Base-by-base conservation (phyloP, 768 basidiomycete genomes). In the Holtermannia corniformis region DNA sequence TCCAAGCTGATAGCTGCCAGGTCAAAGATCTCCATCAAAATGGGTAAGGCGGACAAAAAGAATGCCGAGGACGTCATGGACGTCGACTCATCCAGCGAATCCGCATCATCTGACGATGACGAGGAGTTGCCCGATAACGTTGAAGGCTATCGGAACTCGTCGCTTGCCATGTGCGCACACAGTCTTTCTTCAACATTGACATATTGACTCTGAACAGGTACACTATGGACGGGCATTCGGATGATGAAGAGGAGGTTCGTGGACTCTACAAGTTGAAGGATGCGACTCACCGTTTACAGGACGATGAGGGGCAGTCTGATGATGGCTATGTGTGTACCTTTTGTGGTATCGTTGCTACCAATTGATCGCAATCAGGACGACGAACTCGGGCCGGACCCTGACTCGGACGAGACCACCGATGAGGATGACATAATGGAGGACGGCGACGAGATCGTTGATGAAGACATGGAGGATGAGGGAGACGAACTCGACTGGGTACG, bases 1-100 rank as follows among this genome's bases (percentile, higher is more conserved):
- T 46, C 19, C 4, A 11, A 5, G 52, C 53, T 47, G 25, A 37
- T 32, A n/a, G 5, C 40, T 13, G 3, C 19, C 56, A 93, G 90
- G 47, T 87, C 95, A 16, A 95, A 93, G 71, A 79, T 92, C 50
- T 92, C 93, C n/a, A 96, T 95, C 73, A 96, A 93, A 73, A 92
- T 97, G 87, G 93, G 89, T 46, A 81, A 84, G 41, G 77, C 82
- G 14, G 69, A 58, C 23, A 67, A 55, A 46, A 50, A 12, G 32
- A 60, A 52, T 7, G 80, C 83, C 13, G 79, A 79, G 44, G 86
- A 82, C 72, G 73, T 62, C 41, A 86, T 85, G 64, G 83, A 82
- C 21, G 67, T 68, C 21, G 60, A 40, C n/a, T 21, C 50, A 42
- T 12, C 48, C 0, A 32, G 72, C 11, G 82, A 81, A 23, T 78